Base-by-base conservation (phyloP, 2,329 filamentous ascomycete genomes). In the Aspergillus ruber region DNA sequence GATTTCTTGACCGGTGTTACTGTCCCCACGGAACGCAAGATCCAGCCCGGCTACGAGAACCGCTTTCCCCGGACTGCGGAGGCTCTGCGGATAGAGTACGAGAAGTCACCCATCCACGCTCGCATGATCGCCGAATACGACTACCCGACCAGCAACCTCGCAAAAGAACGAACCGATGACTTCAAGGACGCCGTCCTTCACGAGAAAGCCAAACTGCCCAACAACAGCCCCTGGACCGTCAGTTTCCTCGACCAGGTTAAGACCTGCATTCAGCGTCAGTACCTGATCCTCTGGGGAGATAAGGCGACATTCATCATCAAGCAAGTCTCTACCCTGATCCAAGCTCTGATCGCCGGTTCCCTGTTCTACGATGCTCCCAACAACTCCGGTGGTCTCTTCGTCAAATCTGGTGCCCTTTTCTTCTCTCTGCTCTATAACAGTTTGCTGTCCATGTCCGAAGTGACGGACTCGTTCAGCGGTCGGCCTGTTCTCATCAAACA, bases 1-100 rank as follows among this genome's bases (percentile, higher is more conserved):
- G 84, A 87, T 57, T 87, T 74, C 64, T 62, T 86, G 18, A 86
- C 83, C 1, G 81, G 82, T 57, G 76, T 84, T 12, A 84, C 80
- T 0, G 81, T 83, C 4, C 73, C 74, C 0, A 75, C 72, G 0
- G 75, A 77, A 50, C 65, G 75, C 36, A 61, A 68, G 40, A 70
- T 76, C 42, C 65, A 60, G 6, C 58, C 66, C 2, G 74, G 71
- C 0, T 74, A 65, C 39, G 70, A 75, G 50, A 59, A 62, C 15
- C 61, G 63, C 6, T 74, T 76, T 51, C 74, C 74, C 4, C 65
- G 71, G 12, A 74, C 62, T 35, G 67, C 72, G 1, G 62, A 67
- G 6, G 51, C 51, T 9, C 69, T 85, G 6, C 66, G 72, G 1
- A 61, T 62, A 0, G 67, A 64, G 13, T 85, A 84, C 54, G 68